A percentile compares a stretch with the other conserved stretches of the same genome.
Evolutionary conservation across 805 yeast genomes (phyloP).

Genomic region (Candida ficus): DNA sequence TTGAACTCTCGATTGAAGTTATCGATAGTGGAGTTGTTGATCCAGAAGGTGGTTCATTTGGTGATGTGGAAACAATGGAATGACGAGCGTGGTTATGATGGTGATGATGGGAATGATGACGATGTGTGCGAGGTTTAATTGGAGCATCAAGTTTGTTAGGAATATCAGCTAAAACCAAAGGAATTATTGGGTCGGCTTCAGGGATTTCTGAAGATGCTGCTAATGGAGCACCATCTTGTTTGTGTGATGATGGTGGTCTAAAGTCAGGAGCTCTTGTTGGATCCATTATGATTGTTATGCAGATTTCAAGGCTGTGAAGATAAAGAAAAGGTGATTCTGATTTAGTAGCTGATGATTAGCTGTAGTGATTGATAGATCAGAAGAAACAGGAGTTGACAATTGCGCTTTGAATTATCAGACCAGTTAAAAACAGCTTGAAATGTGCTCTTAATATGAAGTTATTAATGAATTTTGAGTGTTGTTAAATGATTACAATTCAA

Average conservation of each 20-base stretch:
- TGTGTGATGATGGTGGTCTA: slow-evolving; percentile 73
- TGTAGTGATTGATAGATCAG: no score
- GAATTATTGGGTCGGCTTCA: slow-evolving; percentile 69
- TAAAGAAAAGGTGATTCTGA: no score
- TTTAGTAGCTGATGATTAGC: background rate
- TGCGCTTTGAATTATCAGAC: no score
- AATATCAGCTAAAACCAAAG: slow-evolving; percentile 70
- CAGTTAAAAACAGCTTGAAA: no score
- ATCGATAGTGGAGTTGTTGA: slow-evolving; percentile 11
- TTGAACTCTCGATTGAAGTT: slow-evolving; percentile 24
- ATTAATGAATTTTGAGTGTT: no score
- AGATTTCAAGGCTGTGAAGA: background rate
- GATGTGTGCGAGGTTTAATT: slow-evolving; percentile 38
- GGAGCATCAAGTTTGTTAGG: slow-evolving; percentile 73
- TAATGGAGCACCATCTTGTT: slow-evolving; percentile 54
- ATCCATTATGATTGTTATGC: slow-evolving; percentile 52
- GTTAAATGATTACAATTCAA: no score
- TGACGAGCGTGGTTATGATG: slow-evolving; percentile 11
- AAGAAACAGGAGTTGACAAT: no score
- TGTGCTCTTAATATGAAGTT: no score
- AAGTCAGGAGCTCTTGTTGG: slow-evolving; percentile 91
- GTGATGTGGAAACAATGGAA: no score
- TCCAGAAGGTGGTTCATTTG: slow-evolving; percentile 8
- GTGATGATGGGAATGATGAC: slow-evolving; percentile 20
- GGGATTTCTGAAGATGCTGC: slow-evolving; percentile 71